Conservation (phyloP, 345 rosid genomes). For the Gossypium arboreum region DNA sequence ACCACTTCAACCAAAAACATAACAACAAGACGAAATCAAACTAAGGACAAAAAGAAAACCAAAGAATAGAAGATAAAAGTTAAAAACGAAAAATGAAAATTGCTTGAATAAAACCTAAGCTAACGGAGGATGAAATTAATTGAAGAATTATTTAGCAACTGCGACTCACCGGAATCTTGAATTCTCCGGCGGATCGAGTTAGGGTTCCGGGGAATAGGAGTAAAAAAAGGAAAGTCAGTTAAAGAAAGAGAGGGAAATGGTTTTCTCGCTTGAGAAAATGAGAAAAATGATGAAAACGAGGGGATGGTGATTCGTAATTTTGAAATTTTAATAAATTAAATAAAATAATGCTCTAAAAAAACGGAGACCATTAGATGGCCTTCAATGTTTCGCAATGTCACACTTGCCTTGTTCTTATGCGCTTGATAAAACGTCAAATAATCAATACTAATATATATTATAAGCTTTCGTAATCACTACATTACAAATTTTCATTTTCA, state of each 20-base stretch:
- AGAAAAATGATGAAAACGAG: constrained; percentile 14
- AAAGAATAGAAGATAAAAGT: neutral
- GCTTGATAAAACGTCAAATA: neutral
- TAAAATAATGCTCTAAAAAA: neutral
- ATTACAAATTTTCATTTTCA: too few relatives aligned
- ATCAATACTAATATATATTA: too few relatives aligned
- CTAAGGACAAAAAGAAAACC: neutral
- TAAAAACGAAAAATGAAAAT: neutral
- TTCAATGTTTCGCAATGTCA: neutral
- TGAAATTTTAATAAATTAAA: neutral
- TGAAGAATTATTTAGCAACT: neutral
- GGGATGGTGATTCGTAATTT: neutral
- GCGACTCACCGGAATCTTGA: constrained; percentile 48
- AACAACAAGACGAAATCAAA: neutral
- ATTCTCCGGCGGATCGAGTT: constrained; percentile 46
- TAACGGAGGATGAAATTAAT: constrained; percentile 9
- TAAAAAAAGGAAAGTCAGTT: neutral
- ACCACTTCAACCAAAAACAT: neutral
- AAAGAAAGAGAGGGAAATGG: neutral
- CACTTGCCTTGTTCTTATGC: neutral
- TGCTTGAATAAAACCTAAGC: constrained; percentile 2
- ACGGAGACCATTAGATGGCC: neutral
- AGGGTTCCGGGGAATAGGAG: constrained; percentile 72
- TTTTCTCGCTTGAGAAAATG: constrained; percentile 2
- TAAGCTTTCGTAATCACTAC: too few relatives aligned